Evolutionary conservation across 2,329 filamentous ascomycete genomes (phyloP).

Genomic region (Pseudocercospora musae): DNA sequence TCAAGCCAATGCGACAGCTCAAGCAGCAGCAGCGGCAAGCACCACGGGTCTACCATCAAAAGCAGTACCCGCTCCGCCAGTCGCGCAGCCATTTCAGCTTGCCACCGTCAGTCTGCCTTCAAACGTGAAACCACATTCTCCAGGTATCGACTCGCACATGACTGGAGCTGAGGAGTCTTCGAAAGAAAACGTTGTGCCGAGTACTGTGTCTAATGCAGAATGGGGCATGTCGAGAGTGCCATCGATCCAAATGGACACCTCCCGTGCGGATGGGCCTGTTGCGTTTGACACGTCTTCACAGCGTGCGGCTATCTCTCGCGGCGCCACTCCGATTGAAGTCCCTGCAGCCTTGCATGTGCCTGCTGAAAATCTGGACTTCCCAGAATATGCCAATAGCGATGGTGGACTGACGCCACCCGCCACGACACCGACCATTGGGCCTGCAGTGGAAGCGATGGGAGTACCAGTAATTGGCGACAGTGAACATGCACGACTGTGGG

Average conservation of each 20-base stretch:
- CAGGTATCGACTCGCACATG: neutral
- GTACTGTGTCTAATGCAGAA: neutral
- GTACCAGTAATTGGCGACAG: neutral
- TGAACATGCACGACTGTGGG: neutral
- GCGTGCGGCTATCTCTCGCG: neutral
- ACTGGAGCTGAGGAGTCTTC: neutral
- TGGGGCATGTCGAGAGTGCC: neutral
- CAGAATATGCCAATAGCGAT: slow-evolving; percentile 4
- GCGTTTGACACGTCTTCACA: neutral
- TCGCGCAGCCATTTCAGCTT: neutral
- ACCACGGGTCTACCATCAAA: neutral
- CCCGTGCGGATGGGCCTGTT: neutral
- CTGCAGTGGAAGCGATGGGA: neutral
- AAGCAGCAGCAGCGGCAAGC: neutral
- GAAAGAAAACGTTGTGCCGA: slow-evolving; percentile 6
- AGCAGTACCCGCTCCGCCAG: neutral
- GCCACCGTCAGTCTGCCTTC: neutral
- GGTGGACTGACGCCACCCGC: neutral
- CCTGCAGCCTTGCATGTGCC: slow-evolving; percentile 3
- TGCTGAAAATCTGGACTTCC: slow-evolving; percentile 8
- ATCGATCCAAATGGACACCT: slow-evolving; percentile 1
- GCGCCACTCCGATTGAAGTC: neutral
- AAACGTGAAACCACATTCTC: neutral
- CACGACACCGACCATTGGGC: neutral
- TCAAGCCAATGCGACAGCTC: no score